Conservation (phyloP, 306 rosid genomes). For the Malus asiatica region DNA sequence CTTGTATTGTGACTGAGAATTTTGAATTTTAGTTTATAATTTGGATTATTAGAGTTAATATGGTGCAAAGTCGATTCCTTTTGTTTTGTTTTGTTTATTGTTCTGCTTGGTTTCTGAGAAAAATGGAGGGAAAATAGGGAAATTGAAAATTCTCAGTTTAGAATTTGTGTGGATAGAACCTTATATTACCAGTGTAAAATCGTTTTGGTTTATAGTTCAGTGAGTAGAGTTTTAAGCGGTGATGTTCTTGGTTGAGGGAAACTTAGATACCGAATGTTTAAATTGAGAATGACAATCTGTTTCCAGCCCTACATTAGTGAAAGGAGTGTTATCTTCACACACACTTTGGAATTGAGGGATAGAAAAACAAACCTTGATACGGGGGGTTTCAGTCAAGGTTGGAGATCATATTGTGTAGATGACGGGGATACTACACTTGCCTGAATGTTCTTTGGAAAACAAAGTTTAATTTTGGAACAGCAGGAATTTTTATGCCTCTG, state of each 20-base stretch:
- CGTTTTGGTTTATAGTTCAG: neutral
- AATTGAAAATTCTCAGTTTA: neutral
- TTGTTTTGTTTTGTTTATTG: neutral
- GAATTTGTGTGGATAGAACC: neutral
- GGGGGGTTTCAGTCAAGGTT: neutral
- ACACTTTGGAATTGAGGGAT: neutral
- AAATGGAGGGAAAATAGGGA: neutral
- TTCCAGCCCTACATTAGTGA: neutral
- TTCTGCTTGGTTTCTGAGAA: slow-evolving; percentile 3
- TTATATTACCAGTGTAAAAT: neutral
- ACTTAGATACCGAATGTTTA: neutral
- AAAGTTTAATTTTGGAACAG: neutral
- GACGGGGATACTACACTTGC: neutral
- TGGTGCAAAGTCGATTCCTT: neutral
- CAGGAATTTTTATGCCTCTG: neutral
- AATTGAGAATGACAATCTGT: neutral
- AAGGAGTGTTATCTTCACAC: neutral
- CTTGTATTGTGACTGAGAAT: neutral
- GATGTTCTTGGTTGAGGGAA: neutral
- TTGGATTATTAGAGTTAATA: neutral
- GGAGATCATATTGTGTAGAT: neutral
- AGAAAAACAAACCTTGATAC: neutral
- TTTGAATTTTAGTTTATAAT: neutral
- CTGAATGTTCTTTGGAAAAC: neutral
- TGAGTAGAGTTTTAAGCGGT: neutral